These are phyloP conservation scores for Agapanthus africanus DNA, from an alignment of 106 monocot species.

Conservation along the genomic window DNA sequence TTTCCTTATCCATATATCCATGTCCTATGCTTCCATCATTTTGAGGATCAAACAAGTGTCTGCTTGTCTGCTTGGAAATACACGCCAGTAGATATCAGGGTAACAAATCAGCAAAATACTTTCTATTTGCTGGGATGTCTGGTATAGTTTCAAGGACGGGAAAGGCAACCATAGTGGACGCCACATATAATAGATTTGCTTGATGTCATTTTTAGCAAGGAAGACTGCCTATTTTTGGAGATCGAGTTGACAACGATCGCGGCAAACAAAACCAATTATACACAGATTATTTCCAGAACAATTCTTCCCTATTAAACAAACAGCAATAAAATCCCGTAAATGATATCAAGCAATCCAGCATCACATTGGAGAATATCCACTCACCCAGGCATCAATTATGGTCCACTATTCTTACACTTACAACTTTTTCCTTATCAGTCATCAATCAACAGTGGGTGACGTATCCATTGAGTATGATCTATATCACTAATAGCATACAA, in stretches of 20 bases:
- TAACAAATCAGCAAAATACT: neutral
- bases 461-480: neutral
- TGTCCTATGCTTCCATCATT: neutral
- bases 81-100: neutral
- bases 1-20: neutral
- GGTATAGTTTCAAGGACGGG: neutral
- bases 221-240: neutral
- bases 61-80: neutral
- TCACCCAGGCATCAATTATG: neutral
- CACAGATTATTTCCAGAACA: no score
- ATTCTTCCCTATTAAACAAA: no score
- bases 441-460: no score
- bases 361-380: neutral
- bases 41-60: neutral
- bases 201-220: neutral
- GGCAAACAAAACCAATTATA: no score
- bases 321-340: neutral
- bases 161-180: neutral
- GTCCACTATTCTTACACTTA: neutral
- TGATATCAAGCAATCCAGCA: neutral
- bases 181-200: neutral
- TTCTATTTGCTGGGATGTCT: neutral
- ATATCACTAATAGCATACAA: neutral
- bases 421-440: neutral
- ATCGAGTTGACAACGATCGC: no score